Evolutionary conservation across 2,329 filamentous ascomycete species (phyloP).

Genomic region (Diaporthe citriasiana): DNA sequence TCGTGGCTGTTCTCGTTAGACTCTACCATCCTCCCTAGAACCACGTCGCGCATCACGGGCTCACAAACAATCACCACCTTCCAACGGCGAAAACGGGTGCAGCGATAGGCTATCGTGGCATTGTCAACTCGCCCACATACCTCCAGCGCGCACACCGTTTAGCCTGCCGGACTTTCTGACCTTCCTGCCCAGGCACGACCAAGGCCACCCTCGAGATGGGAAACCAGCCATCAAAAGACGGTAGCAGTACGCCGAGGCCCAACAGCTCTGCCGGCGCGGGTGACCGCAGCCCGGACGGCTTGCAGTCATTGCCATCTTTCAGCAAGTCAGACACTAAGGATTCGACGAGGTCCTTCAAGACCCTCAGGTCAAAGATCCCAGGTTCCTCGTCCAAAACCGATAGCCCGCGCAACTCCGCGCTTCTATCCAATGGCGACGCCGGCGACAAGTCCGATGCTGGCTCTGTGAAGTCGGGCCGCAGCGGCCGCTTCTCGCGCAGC

Average conservation of each 20-base stretch:
- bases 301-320: constrained; percentile 93
- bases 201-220: constrained; percentile 68
- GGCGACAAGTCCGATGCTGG: constrained; percentile 79
- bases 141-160: constrained; percentile 53
- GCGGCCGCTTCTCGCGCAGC: constrained; percentile 64
- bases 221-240: constrained; percentile 79
- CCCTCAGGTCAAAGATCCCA: constrained; percentile 90
- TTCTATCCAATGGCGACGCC: constrained; percentile 73
- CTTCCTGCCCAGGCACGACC: constrained; percentile 44
- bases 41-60: constrained; percentile 47
- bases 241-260: constrained; percentile 64
- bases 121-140: constrained; percentile 51
- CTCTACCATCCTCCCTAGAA: constrained; percentile 68
- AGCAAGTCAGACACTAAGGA: constrained; percentile 94
- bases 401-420: constrained; percentile 83
- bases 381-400: constrained; percentile 76
- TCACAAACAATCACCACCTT: constrained; percentile 39
- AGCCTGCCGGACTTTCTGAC: constrained; percentile 46
- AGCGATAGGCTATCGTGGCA: constrained; percentile 54
- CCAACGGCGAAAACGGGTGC: constrained; percentile 52
- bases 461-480: constrained; percentile 80
- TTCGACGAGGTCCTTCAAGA: constrained; percentile 87
- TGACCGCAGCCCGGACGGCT: constrained; percentile 63
- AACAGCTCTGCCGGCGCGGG: constrained; percentile 60
- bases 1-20: constrained; percentile 65